Evolutionary conservation across 148 eudicot genomes (phyloP), one percentile per base, ranked within the genome.

Genomic region (Spergularia bocconei): DNA sequence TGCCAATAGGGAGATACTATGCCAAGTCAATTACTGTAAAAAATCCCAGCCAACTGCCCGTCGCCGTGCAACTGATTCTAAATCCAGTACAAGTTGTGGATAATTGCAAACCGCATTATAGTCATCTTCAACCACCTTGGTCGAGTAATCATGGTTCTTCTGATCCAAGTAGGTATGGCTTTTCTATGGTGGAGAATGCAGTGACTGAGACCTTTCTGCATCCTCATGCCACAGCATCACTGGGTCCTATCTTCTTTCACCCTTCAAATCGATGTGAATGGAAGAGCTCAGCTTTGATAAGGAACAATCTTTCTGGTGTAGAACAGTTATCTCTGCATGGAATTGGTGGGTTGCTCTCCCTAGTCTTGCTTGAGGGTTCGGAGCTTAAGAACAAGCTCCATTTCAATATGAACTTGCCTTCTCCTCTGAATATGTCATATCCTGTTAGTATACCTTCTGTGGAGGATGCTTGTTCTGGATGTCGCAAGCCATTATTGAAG

Each of bases 241-340:
- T 93, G 71, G 98, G 97, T 69, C 97, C 98, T 44, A 80, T 93
- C 72, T 63, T 86, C 29, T 93, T 93, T 79, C 97, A 85, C 21
- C 98, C 98, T 73, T 86, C 91, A 9, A 83, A 66, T 76, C 83
- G 89, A 54, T 93, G 98, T 83, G 85, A 77, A 48, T 93, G 98
- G 98, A 93, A 56, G 77, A 88, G 95, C 67, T 93, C 89, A 29
- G 95, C 84, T 74, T 77, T 93, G 48, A 77, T 91, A 71, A 85
- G 95, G 85, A 93, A 84, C 86, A 90, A 93, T 85, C 88, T 91
- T 56, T 90, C 95, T 70, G 98, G 97, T 64, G 88, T 91, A 23
- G 98, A 91, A 85, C 88, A 86, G 88, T 71, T 93, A 64, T 76
- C 90, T 71, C 74, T 93, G 69, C 90, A 68, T 72, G 98, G 95